A percentile compares a stretch with the other conserved stretches of the same genome.
Evolutionary conservation across 805 yeast species (phyloP).

Genomic region (Saturnispora ahearnii): DNA sequence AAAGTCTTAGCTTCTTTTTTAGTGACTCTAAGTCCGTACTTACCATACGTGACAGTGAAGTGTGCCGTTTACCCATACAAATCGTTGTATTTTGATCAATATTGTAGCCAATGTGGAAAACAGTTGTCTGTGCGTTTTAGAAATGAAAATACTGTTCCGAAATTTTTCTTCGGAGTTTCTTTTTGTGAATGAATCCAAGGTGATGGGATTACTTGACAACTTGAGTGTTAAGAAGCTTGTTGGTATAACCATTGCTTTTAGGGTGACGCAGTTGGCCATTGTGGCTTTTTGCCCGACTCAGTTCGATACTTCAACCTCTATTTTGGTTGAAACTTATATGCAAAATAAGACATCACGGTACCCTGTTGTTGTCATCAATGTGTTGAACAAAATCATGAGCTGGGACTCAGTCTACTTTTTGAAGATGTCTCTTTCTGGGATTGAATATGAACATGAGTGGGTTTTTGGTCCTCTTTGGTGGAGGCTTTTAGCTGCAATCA

Average conservation of each 20-base stretch:
- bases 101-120: too few species aligned
- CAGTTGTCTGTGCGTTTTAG: neutral
- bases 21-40: neutral
- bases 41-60: neutral
- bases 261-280: conserved; percentile 31
- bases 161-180: neutral
- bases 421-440: conserved; percentile 42
- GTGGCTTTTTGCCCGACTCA: conserved; percentile 34
- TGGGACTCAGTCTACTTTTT: conserved; percentile 87
- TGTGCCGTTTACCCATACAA: neutral
- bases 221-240: neutral
- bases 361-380: conserved; percentile 7
- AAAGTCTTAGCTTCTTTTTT: conserved; percentile 1
- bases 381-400: conserved; percentile 47
- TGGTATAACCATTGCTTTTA: conserved; percentile 16
- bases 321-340: conserved; percentile 26
- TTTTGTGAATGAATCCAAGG: neutral
- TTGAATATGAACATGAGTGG: conserved; percentile 77
- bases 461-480: conserved; percentile 83
- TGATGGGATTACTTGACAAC: neutral
- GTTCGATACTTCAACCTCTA: conserved; percentile 41
- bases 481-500: conserved; percentile 25
- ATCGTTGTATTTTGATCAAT: neutral
- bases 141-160: neutral
- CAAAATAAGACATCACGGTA: neutral